phyloP scores from a whole-genome alignment of 192 early-diverging fungal genomes.

The Coemansia erecta region DNA sequence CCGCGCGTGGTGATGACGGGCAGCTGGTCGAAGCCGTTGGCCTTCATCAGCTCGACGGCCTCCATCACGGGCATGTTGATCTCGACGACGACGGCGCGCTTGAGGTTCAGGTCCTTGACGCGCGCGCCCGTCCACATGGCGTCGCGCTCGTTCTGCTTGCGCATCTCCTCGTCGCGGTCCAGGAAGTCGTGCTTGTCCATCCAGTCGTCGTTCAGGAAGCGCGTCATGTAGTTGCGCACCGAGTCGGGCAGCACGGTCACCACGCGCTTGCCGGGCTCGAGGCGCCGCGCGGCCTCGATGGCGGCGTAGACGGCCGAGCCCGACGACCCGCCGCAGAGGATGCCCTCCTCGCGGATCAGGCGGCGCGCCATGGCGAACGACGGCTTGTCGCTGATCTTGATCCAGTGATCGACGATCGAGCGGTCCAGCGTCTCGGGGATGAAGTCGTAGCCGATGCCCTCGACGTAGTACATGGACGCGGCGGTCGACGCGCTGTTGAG shows the following conservation, averaged over 20 bases:
- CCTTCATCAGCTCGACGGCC: constrained; percentile 86
- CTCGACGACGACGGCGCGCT: constrained; percentile 83
- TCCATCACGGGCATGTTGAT: constrained; percentile 68
- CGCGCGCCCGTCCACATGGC: constrained; percentile 78
- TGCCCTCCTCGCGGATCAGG: constrained; percentile 94
- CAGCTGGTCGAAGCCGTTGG: constrained; percentile 91
- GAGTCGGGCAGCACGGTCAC: constrained; percentile 98
- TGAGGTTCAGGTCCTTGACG: constrained; percentile 76
- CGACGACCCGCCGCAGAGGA: constrained; percentile 94
- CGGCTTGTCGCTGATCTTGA: constrained; percentile 95
- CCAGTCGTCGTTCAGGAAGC: constrained; percentile 98
- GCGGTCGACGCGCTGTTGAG: constrained; percentile 63
- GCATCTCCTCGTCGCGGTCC: constrained; percentile 61
- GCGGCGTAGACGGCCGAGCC: constrained; percentile 91
- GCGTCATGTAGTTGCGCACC: constrained; percentile 99
- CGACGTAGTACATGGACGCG: constrained; percentile 79
- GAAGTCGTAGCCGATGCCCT: constrained; percentile 99
- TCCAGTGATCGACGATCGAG: constrained; percentile 84
- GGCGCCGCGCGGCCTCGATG: constrained; percentile 74
- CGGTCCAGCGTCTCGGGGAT: constrained; percentile 90
- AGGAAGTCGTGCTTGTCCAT: constrained; percentile 88
- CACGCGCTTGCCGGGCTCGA: constrained; percentile 85
- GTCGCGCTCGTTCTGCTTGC: constrained; percentile 66
- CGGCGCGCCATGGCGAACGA: constrained; percentile 95
- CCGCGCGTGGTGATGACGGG: constrained; percentile 74